These are phyloP conservation scores for Serendipita indica DNA, from an alignment of 768 basidiomycete species.

Conservation along the genomic window DNA sequence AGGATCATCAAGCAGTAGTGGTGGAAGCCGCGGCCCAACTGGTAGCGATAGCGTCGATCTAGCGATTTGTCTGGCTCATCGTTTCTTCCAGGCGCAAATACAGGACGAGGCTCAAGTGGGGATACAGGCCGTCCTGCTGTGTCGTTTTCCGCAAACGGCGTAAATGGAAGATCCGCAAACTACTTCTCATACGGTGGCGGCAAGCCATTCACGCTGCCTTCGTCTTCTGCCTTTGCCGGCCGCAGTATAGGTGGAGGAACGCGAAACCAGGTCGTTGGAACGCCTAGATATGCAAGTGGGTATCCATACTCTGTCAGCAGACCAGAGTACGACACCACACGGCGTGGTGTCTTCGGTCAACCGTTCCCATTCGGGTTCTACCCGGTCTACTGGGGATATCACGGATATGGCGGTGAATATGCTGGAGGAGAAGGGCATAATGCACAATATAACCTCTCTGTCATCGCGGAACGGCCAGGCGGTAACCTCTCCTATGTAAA, in stretches of 20 bases:
- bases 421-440: neutral
- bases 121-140: neutral
- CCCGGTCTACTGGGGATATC: neutral
- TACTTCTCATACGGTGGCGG: neutral
- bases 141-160: neutral
- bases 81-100: neutral
- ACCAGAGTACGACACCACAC: neutral
- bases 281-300: neutral
- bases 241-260: neutral
- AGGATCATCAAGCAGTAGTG: neutral
- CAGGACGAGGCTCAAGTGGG: neutral
- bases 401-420: neutral
- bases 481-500: neutral
- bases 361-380: slow-evolving; percentile 2
- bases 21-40: neutral
- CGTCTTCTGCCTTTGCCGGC: neutral
- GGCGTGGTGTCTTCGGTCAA: neutral
- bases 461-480: neutral
- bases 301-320: neutral
- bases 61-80: too few relatives aligned
- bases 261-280: neutral
- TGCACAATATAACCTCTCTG: neutral
- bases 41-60: too few relatives aligned
- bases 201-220: neutral
- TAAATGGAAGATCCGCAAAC: neutral